These are phyloP conservation scores for Gossypium davidsonii DNA, from an alignment of 441 rosid species.

Conservation along the genomic window DNA sequence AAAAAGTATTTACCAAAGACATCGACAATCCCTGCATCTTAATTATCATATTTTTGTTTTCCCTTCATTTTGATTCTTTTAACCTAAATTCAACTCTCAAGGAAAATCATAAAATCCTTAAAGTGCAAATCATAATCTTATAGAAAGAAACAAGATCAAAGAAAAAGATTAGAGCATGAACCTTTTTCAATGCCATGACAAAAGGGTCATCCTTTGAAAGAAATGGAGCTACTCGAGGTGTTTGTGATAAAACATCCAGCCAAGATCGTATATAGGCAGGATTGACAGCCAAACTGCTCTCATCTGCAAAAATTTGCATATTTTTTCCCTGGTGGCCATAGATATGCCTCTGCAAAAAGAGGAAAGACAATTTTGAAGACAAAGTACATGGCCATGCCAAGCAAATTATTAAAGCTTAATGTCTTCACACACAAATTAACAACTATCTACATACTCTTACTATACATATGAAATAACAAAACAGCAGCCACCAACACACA, in stretches of 20 bases:
- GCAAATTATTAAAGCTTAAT: neutral
- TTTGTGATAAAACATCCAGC: slow-evolving; percentile 76
- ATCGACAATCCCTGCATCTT: neutral
- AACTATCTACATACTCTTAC: neutral
- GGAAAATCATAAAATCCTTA: neutral
- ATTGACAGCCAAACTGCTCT: slow-evolving; percentile 77
- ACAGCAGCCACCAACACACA: neutral
- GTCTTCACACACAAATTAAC: neutral
- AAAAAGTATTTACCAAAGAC: neutral
- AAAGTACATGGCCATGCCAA: neutral
- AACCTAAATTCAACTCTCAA: neutral
- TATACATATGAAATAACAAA: neutral
- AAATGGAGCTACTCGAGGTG: slow-evolving; percentile 95
- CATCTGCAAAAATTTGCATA: slow-evolving; percentile 66
- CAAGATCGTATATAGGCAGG: slow-evolving; percentile 69
- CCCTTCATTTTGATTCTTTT: slow-evolving; percentile 7
- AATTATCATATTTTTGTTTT: neutral
- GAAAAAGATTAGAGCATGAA: slow-evolving; percentile 18
- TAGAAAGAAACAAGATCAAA: neutral
- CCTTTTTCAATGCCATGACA: slow-evolving; percentile 75
- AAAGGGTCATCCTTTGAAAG: slow-evolving; percentile 83
- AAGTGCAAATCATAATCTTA: neutral
- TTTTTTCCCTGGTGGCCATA: slow-evolving; percentile 78
- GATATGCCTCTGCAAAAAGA: slow-evolving; percentile 64
- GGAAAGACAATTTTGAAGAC: slow-evolving; percentile 11